A percentile compares a stretch with the other conserved stretches of the same genome.
Conservation (phyloP, 345 rosid genomes). For the Boechera stricta region DNA sequence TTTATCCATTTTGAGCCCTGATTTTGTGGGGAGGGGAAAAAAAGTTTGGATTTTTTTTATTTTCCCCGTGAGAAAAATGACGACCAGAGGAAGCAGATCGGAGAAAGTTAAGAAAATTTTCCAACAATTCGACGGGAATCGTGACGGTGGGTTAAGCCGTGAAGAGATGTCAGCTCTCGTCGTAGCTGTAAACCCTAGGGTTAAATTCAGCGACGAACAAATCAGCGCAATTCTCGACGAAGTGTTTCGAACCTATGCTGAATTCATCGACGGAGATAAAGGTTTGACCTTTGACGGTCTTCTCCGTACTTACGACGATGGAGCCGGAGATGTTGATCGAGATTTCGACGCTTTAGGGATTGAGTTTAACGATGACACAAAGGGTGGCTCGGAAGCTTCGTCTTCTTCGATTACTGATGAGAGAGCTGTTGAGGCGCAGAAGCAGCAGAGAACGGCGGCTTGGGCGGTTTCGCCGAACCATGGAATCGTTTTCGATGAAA, state of each 20-base stretch:
- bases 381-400: constrained; percentile 70
- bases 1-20: background rate
- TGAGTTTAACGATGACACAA: constrained; percentile 61
- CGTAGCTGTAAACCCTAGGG: constrained; percentile 95
- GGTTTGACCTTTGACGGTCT: constrained; percentile 91
- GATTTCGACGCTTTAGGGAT: constrained; percentile 94
- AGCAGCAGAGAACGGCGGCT: constrained; percentile 88
- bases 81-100: constrained; percentile 94
- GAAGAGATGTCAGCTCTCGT: constrained; percentile 94
- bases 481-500: constrained; percentile 93
- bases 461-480: constrained; percentile 98
- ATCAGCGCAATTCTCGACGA: constrained; percentile 94
- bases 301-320: constrained; percentile 92
- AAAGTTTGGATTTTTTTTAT: background rate
- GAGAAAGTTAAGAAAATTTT: constrained; percentile 94
- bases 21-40: background rate
- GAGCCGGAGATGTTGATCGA: constrained; percentile 95
- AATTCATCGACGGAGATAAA: constrained; percentile 81
- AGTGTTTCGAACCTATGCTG: constrained; percentile 89
- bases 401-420: constrained; percentile 81
- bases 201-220: constrained; percentile 96
- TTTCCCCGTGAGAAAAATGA: constrained; percentile 44
- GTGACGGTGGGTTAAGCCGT: constrained; percentile 89
- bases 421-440: constrained; percentile 73
- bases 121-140: constrained; percentile 78